Base-by-base conservation (phyloP, 306 rosid species). In the Cyclanthera cordifolia region DNA sequence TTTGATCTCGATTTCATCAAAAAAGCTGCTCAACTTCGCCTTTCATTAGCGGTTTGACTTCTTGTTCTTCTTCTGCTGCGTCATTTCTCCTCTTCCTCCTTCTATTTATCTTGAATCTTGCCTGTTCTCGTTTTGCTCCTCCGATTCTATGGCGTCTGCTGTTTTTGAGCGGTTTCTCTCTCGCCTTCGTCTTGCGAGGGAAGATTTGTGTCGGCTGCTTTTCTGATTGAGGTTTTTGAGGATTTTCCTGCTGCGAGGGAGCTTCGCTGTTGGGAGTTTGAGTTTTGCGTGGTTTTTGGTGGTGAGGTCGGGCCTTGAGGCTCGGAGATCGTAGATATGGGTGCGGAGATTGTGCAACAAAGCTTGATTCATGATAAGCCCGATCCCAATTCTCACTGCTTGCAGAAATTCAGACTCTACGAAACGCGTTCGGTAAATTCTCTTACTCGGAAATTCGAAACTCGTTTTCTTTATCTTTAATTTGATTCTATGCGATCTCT, bases 391-490 rank as follows among this genome's bases (percentile, higher is more conserved):
- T 71, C 83, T 57, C 73, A 72, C 73, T 82, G 74, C 71, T 79
- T 93, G 95, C 93, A 93, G 80, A 93, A 90, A 82, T 93, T 93
- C 87, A 90, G 86, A 77, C 99, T 93, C 57, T 90, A 93, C 27
- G 99, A 93, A 75, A 87, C 96, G 17, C 86, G 84, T 75, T 87
- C 96, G 91, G 99, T 93, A 89, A 79, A 24, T 30, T 74, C 67
- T 65, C 12, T 37, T 20, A 20, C 61, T 53, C 3, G 2, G 4
- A 11, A 6, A 7, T 15, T 57, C 6, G 21, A 23, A 5, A 64
- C 52, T 2, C 52, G 70, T 13, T 41, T 13, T 24, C 12, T 55
- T n/a, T 17, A 0, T 46, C 2, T 59, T 59, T 47, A 32, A 21
- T 37, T 19, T 59, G 43, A 46, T 52, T 75, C 28, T 47, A n/a